These are phyloP conservation scores for Vanderwaltozyma yarrowii DNA, from an alignment of 805 yeast genomes.

Conservation along the genomic window DNA sequence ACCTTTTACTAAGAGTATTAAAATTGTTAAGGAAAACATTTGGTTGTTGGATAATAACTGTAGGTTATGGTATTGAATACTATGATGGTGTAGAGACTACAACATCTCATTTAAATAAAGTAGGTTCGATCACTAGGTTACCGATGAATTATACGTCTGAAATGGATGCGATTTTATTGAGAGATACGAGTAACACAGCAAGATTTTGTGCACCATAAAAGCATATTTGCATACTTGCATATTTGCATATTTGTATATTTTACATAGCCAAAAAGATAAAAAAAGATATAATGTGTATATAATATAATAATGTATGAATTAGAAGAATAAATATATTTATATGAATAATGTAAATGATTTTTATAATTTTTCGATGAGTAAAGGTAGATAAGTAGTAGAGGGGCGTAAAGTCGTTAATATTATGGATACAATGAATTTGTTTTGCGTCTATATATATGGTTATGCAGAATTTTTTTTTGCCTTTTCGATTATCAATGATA, in stretches of 20 bases:
- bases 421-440: too few species aligned
- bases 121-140: slow-evolving; percentile 12
- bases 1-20: slow-evolving; percentile 11
- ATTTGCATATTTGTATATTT: too few species aligned
- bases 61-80: slow-evolving; percentile 21
- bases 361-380: too few species aligned
- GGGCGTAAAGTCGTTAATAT: too few species aligned
- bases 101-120: slow-evolving; percentile 4
- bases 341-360: too few species aligned
- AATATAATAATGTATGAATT: too few species aligned
- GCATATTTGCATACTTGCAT: too few species aligned
- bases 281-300: too few species aligned
- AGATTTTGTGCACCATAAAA: slow-evolving; percentile 4
- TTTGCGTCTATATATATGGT: too few species aligned
- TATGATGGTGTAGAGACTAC: slow-evolving; percentile 21
- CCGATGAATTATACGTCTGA: slow-evolving; percentile 19
- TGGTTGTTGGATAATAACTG: slow-evolving; percentile 24
- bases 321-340: background rate
- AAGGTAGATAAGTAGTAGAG: too few species aligned
- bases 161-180: slow-evolving; percentile 17
- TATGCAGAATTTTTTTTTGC: too few species aligned
- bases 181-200: slow-evolving; percentile 14
- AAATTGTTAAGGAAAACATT: slow-evolving; percentile 13
- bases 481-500: slow-evolving; percentile 21
- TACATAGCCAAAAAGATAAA: too few species aligned